phyloP scores from a whole-genome alignment of 768 basidiomycete species.

The Pholiota microspora region DNA sequence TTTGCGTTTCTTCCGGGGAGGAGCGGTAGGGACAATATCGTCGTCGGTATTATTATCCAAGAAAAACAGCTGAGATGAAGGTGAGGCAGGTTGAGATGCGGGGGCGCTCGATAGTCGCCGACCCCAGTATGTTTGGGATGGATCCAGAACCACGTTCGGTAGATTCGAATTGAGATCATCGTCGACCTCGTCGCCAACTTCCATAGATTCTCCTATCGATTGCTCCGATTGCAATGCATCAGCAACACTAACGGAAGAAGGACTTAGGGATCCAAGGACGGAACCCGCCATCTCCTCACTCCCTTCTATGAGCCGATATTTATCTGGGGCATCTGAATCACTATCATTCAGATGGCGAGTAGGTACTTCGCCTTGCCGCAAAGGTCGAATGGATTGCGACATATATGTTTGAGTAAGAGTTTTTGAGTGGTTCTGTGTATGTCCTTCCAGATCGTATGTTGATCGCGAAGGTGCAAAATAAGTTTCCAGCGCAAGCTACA shows the following conservation, averaged over 20 bases:
- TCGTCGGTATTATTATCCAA: slow-evolving; percentile 1
- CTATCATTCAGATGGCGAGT: background rate
- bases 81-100: background rate
- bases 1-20: slow-evolving; percentile 37
- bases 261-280: background rate
- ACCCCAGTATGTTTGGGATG: slow-evolving; percentile 22
- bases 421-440: slow-evolving; percentile 19
- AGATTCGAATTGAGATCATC: background rate
- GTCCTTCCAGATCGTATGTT: slow-evolving; percentile 54
- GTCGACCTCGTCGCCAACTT: slow-evolving; percentile 4
- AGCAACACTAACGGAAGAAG: background rate
- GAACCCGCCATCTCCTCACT: background rate
- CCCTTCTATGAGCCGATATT: too few relatives aligned
- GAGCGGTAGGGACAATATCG: background rate
- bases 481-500: slow-evolving; percentile 65
- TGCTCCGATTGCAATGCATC: background rate
- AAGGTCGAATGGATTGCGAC: slow-evolving; percentile 6
- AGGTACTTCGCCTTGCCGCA: background rate
- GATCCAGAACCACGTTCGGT: slow-evolving; percentile 14
- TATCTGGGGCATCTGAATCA: too few relatives aligned
- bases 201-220: background rate
- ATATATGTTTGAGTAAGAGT: slow-evolving; percentile 19
- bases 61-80: background rate
- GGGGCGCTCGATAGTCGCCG: slow-evolving; percentile 26
- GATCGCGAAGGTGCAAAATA: slow-evolving; percentile 70